These are phyloP conservation scores for Yamadazyma dushanensis DNA, from an alignment of 1,139 yeast genomes.

Conservation along the genomic window DNA sequence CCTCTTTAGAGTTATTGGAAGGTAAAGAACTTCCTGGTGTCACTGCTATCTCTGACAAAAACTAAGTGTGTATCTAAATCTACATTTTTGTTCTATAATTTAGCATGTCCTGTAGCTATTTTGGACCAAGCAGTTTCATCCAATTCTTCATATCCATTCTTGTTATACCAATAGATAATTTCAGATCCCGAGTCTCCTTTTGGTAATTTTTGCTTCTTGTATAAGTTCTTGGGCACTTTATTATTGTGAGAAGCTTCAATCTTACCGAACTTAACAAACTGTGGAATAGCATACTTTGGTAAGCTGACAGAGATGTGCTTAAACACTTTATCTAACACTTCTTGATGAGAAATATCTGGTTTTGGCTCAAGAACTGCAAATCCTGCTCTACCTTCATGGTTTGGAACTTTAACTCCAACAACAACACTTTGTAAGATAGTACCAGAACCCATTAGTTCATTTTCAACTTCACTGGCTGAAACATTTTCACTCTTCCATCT, in stretches of 20 bases:
- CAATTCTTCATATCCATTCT: conserved; percentile 55
- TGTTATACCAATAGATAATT: conserved; percentile 68
- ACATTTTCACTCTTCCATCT: conserved; percentile 98
- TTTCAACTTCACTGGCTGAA: conserved; percentile 91
- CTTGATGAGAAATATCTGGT: conserved; percentile 30
- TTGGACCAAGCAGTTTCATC: conserved; percentile 59
- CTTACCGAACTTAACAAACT: conserved; percentile 64
- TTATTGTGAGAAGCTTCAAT: conserved; percentile 79
- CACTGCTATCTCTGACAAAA: conserved; percentile 54
- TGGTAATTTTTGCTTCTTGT: conserved; percentile 77
- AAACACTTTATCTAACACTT: conserved; percentile 32
- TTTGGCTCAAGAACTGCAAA: conserved; percentile 70
- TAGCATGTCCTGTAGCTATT: conserved; percentile 44
- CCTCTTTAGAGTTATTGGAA: conserved; percentile 94
- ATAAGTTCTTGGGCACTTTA: conserved; percentile 78
- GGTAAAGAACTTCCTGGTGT: conserved; percentile 99
- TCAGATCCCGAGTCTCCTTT: conserved; percentile 63
- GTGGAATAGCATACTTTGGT: conserved; percentile 89
- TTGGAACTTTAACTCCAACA: conserved; percentile 84
- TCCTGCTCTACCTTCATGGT: conserved; percentile 95
- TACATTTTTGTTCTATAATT: conserved; percentile 20
- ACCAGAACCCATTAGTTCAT: conserved; percentile 57
- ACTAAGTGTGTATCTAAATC: no score
- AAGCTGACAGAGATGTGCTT: conserved; percentile 46
- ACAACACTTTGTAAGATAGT: conserved; percentile 71